Conservation (phyloP, 331 rosid genomes). For the Cydonia oblonga region DNA sequence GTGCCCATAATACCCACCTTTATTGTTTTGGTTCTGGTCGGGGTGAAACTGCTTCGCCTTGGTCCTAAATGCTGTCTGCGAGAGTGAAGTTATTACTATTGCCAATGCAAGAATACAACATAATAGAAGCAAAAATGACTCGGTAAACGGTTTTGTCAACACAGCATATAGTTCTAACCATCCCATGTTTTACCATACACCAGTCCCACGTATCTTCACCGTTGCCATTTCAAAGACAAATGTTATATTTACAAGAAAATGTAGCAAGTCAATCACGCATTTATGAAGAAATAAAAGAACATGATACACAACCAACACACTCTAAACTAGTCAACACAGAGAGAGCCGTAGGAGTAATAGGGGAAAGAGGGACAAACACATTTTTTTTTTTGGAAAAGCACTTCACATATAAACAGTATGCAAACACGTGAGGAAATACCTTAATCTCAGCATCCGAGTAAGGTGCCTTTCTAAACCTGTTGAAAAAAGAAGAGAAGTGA, state of each 20-base stretch:
- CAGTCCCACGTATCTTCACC: no score
- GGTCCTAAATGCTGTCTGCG: slow-evolving; percentile 76
- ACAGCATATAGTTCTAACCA: no score
- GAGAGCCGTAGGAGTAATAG: background rate
- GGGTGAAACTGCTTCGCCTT: slow-evolving; percentile 90
- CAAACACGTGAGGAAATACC: slow-evolving; percentile 32
- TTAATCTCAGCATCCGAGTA: slow-evolving; percentile 84
- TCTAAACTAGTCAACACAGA: background rate
- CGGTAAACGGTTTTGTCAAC: no score
- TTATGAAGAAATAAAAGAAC: no score
- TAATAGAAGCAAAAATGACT: no score
- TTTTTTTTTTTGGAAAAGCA: background rate
- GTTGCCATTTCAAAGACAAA: no score
- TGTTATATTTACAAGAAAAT: no score
- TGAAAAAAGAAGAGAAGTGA: background rate
- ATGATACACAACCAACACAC: no score
- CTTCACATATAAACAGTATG: background rate
- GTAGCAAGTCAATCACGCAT: no score
- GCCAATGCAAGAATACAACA: background rate
- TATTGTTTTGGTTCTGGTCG: slow-evolving; percentile 81
- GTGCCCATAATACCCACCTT: slow-evolving; percentile 30
- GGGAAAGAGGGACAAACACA: background rate
- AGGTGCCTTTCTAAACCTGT: slow-evolving; percentile 70
- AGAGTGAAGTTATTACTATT: background rate
- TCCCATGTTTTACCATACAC: no score